These are phyloP conservation scores for Hortaea werneckii DNA, from an alignment of 2,329 filamentous ascomycete genomes.

Conservation along the genomic window DNA sequence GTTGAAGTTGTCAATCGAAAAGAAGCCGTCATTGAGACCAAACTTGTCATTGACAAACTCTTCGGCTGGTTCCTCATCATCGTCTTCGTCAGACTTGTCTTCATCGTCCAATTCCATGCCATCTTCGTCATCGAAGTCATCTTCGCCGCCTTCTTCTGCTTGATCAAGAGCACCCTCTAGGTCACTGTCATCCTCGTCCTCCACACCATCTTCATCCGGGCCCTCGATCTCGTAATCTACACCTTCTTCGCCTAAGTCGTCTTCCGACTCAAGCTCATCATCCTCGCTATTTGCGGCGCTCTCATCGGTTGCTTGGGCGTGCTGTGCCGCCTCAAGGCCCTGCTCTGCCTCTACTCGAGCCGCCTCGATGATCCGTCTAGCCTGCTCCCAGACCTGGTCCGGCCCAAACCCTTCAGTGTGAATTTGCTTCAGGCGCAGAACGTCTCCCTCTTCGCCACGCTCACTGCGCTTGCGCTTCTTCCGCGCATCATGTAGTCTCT, in stretches of 20 bases:
- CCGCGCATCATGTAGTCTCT: conserved; percentile 55
- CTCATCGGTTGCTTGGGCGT: conserved; percentile 17
- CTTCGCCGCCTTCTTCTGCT: conserved; percentile 23
- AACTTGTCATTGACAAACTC: conserved; percentile 63
- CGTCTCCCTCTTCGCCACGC: conserved; percentile 34
- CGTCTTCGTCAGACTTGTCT: conserved; percentile 23
- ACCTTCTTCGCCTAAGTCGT: conserved; percentile 24
- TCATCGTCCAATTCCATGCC: conserved; percentile 28
- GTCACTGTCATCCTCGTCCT: conserved; percentile 29
- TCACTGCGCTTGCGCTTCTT: conserved; percentile 67
- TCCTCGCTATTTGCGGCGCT: conserved; percentile 26
- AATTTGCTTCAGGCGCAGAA: conserved; percentile 70
- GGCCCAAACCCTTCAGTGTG: conserved; percentile 81
- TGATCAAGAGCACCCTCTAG: conserved; percentile 25
- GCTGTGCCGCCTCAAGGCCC: conserved; percentile 27
- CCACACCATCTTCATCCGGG: conserved; percentile 18
- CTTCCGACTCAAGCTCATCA: conserved; percentile 24
- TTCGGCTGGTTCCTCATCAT: conserved; percentile 40
- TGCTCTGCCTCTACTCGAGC: conserved; percentile 45
- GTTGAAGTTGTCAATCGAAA: conserved; percentile 96
- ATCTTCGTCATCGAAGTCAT: conserved; percentile 28
- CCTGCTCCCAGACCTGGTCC: conserved; percentile 89
- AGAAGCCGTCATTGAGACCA: conserved; percentile 93
- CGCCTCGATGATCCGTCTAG: conserved; percentile 67
- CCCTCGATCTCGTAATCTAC: conserved; percentile 27